Evolutionary conservation across 2,329 filamentous ascomycete species (phyloP), one percentile per base, ranked within the genome.

Genomic region (Chaetomiaceae sp.): DNA sequence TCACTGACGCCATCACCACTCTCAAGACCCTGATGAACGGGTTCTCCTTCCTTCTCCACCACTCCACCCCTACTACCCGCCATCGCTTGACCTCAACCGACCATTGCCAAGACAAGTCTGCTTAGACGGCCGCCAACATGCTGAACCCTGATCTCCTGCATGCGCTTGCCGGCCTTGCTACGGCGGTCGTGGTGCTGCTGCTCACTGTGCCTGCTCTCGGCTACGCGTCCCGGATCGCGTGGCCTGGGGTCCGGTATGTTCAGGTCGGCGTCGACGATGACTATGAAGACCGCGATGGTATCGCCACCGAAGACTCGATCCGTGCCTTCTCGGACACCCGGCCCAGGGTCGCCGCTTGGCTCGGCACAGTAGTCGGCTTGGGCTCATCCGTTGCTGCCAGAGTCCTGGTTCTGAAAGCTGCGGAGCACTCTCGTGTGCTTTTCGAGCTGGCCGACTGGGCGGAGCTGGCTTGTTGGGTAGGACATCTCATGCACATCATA

Each of bases 221-320:
- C 23, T 16, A 42, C 16, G 33, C 34, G n/a, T 43, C 38, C 19
- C 39, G 30, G 31, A 47, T 20, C 20, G 12, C 10, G 16, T 16
- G 30, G 14, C 19, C 44, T 5, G 49, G 41, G 9, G 25, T 51
- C 12, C 58, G 54, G 1, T 62, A 65, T 37, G 54, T 54, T 16
- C 55, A 46, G 7, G 33, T 65, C 8, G 55, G 37, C 19, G 40
- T 38, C 41, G 50, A 53, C 17, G 45, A 40, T 33, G 17, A 31
- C 27, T 69, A 65, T 44, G 58, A 65, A 51, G 66, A 65, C 43
- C 19, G 41, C 7, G 66, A 69, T 45, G 66, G 66, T 16, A 55
- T 61, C 43, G 64, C 66, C 16, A 68, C 65, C 13, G 61, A 64
- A 40, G 58, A 64, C 35, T 68, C 66, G 14, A 60, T 63, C 12